Base-by-base conservation (phyloP, 495 filamentous ascomycete genomes). In the Aspergillus asperescens region DNA sequence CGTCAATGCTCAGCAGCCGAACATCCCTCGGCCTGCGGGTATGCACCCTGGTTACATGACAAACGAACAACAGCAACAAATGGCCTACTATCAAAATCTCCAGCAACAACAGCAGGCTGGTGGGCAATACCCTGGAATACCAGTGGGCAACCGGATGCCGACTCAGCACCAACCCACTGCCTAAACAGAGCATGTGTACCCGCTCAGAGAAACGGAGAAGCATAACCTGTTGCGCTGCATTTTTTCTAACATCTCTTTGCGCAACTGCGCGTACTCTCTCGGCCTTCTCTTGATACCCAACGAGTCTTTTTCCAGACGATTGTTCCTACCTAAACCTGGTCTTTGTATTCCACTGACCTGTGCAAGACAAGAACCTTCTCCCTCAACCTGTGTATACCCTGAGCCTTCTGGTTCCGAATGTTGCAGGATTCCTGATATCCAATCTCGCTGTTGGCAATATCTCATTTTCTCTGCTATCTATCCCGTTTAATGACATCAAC, bases 71-170 rank as follows among this genome's bases (percentile, higher is more conserved):
- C 78, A 81, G 49, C 77, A 80, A 61, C 75, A 78, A 60, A 77
- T 80, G 70, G 77, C 76, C 34, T 81, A 81, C 63, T 78, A 81
- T 52, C 74, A 80, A 56, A 76, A 77, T 57, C 72, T 80, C 53
- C 76, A 79, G 57, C 76, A 79, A 62, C 74, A 79, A 63, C 76
- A 77, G 61, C 74, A 77, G 61, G 77, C 77, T 31, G 65, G 75
- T 58, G 77, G 73, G 45, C 77, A 80, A 58, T 81, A 81, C 50
- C 68, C 76, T 22, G 72, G 70, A 34, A 80, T 81, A 75, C 77
- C 78, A 16, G 77, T 79, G 16, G 72, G 75, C 59, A 69, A 66
- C 55, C 70, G 73, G 55, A 81, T 81, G 78, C 75, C 77, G 28
- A 67, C 74, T 22, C 76, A 79, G 61, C 77, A 79, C 58, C 75